Conservation (phyloP, 2,329 filamentous ascomycete genomes). For the Fusarium buxicola region DNA sequence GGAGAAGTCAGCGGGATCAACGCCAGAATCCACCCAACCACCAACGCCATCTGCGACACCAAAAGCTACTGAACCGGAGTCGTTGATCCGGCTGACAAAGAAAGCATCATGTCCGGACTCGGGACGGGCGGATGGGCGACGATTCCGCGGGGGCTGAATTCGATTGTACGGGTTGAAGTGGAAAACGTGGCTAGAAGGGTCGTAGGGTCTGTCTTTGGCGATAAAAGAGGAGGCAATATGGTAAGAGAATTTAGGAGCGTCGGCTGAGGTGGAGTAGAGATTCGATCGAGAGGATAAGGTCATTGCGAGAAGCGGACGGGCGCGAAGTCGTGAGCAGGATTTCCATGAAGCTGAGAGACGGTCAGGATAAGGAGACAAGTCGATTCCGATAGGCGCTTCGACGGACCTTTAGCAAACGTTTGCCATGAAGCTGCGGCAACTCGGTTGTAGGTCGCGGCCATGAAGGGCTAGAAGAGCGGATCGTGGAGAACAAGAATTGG, state of each 20-base stretch:
- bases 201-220: conserved; percentile 76
- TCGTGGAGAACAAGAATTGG: conserved; percentile 24
- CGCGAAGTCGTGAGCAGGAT: conserved; percentile 14
- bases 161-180: conserved; percentile 76
- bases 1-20: conserved; percentile 95
- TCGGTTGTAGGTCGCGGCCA: conserved; percentile 42
- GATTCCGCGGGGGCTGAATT: conserved; percentile 60
- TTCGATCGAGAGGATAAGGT: conserved; percentile 35
- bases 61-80: conserved; percentile 78
- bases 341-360: conserved; percentile 29
- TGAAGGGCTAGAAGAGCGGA: conserved; percentile 38
- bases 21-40: conserved; percentile 91
- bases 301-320: conserved; percentile 27
- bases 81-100: conserved; percentile 86
- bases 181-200: conserved; percentile 76
- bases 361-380: conserved; percentile 20
- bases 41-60: conserved; percentile 95
- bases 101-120: conserved; percentile 95
- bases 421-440: conserved; percentile 37
- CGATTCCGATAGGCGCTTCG: background rate
- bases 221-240: conserved; percentile 80
- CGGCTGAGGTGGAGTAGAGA: conserved; percentile 42
- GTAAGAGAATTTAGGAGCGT: conserved; percentile 66
- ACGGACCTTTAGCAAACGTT: conserved; percentile 40
- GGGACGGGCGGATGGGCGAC: conserved; percentile 63